Evolutionary conservation across 2,329 filamentous ascomycete species (phyloP).

Genomic region (Fusarium foetens): DNA sequence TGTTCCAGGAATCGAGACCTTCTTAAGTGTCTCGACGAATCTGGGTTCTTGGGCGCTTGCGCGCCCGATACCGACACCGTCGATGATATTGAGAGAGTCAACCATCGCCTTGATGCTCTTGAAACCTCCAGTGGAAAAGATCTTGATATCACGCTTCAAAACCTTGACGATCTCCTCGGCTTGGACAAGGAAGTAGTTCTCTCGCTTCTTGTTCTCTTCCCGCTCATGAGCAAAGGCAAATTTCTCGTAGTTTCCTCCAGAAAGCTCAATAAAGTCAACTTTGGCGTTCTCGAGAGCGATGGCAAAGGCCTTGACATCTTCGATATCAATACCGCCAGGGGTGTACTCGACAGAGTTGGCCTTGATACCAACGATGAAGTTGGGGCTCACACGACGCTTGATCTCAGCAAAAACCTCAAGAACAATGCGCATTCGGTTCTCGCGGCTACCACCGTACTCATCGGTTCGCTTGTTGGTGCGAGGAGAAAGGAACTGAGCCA

Average conservation of each 20-base stretch:
- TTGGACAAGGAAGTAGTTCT: slow-evolving; percentile 68
- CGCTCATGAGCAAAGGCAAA: slow-evolving; percentile 61
- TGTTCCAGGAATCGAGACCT: background rate
- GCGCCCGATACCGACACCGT: slow-evolving; percentile 21
- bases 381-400: slow-evolving; percentile 57
- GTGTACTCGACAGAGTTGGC: slow-evolving; percentile 65
- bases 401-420: slow-evolving; percentile 53
- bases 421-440: slow-evolving; percentile 57
- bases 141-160: slow-evolving; percentile 21
- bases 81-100: slow-evolving; percentile 21
- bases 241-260: slow-evolving; percentile 67
- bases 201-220: slow-evolving; percentile 62
- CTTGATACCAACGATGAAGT: slow-evolving; percentile 63
- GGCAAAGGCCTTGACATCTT: slow-evolving; percentile 60
- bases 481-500: slow-evolving; percentile 59
- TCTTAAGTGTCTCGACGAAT: slow-evolving; percentile 12
- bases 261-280: slow-evolving; percentile 68
- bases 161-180: slow-evolving; percentile 59
- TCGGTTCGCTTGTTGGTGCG: slow-evolving; percentile 61
- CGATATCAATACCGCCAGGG: slow-evolving; percentile 59
- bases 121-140: slow-evolving; percentile 32
- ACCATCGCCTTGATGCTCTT: slow-evolving; percentile 17
- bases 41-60: slow-evolving; percentile 19
- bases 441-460: slow-evolving; percentile 57
- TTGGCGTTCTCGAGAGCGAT: slow-evolving; percentile 56